phyloP scores from a whole-genome alignment of 108 stramenopile genomes.

The Seminavis robusta region DNA sequence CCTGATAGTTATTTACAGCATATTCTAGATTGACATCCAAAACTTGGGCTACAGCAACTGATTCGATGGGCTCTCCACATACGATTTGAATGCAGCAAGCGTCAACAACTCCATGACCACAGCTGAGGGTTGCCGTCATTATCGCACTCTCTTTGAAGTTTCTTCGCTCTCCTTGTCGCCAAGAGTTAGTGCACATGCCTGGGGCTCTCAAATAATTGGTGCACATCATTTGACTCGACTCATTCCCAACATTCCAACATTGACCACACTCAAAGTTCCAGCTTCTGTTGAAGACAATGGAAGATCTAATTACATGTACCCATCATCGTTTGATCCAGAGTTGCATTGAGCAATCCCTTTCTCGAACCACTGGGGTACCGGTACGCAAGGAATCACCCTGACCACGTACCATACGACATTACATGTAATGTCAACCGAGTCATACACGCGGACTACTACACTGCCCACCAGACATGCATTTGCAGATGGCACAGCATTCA shows the following conservation, averaged over 20 bases:
- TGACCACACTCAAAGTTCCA: slow-evolving; percentile 95
- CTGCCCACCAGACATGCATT: slow-evolving; percentile 72
- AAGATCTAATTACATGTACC: slow-evolving; percentile 87
- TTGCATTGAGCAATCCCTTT: slow-evolving; percentile 92
- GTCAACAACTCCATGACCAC: slow-evolving; percentile 97
- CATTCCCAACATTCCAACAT: slow-evolving; percentile 99
- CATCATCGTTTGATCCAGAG: slow-evolving; percentile 75
- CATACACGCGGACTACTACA: slow-evolving; percentile 67
- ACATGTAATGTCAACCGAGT: slow-evolving; percentile 84
- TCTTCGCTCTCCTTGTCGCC: slow-evolving; percentile 82
- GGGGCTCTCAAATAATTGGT: slow-evolving; percentile 99
- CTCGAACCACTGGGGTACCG: slow-evolving; percentile 74
- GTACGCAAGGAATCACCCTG: slow-evolving; percentile 91
- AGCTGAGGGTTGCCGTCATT: slow-evolving; percentile 95
- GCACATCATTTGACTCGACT: slow-evolving; percentile 96
- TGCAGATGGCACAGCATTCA: slow-evolving; percentile 94
- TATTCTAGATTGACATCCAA: no score
- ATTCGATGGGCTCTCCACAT: slow-evolving; percentile 86
- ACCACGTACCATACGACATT: slow-evolving; percentile 97
- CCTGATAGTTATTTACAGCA: no score
- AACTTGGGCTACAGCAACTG: slow-evolving; percentile 93
- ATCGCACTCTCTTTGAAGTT: slow-evolving; percentile 59
- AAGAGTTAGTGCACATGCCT: slow-evolving; percentile 96
- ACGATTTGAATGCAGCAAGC: slow-evolving; percentile 88
- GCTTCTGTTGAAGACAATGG: slow-evolving; percentile 73